Base-by-base conservation (phyloP, 2,329 filamentous ascomycete species). In the Pleoardoris graminearum region DNA sequence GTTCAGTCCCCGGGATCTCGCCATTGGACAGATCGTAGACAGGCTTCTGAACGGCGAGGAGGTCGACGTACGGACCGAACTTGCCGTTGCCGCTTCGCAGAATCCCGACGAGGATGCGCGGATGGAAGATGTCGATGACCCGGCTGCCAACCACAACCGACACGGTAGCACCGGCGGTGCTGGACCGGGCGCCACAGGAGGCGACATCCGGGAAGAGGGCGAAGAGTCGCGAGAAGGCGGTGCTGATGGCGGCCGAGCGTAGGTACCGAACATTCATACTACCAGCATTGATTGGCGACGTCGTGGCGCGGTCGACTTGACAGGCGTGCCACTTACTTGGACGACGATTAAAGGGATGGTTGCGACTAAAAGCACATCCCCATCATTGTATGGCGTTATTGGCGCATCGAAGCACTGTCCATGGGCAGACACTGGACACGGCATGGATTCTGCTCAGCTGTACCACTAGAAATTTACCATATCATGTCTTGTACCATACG, bases 161-260 rank as follows among this genome's bases (percentile, higher is more conserved):
- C 66, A 68, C 48, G 63, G 68, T 48, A 70, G 71, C 50, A 87
- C 85, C 62, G 91, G 91, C 55, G 92, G 92, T 59, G 92, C 92
- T 55, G 92, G 91, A 29, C 79, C 89, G 50, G 91, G 83, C 75
- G 92, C 92, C 48, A 96, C 92, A 2, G 93, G 93, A 51, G 93
- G 92, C 59, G 93, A 99, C 72, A 79, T 96, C 63, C 85, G 92
- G 75, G 87, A 95, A 74, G 94, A 97, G 75, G 94, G 94, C 53
- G 86, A 91, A 74, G 86, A 85, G 63, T 85, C 93, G 60, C 84
- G 95, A 78, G 91, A 96, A 76, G 94, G 93, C 55, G 94, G 95
- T 72, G 91, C 91, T 65, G 94, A 97, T 77, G 94, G 95, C 70
- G 95, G 90, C 78, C 86, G 94, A 97, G 94, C 93, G 94, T 99